phyloP scores from a whole-genome alignment of 108 stramenopile genomes.

The Cylindrotheca closterium region DNA sequence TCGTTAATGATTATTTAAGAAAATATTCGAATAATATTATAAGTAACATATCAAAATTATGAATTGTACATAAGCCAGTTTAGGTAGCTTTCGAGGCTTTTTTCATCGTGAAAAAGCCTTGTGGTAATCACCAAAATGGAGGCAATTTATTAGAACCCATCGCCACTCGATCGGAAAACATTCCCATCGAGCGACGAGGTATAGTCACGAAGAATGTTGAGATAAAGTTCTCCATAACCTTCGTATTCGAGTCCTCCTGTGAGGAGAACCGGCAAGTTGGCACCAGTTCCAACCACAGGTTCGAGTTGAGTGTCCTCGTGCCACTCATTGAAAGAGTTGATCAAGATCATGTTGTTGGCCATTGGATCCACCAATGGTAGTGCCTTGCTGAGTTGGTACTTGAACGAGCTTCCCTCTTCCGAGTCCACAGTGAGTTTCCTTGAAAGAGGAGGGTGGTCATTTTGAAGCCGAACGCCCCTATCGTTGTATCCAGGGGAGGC shows the following conservation, averaged over 20 bases:
- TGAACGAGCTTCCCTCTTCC: conserved; percentile 22
- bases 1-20: too few species aligned
- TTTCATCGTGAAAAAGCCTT: too few species aligned
- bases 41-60: too few species aligned
- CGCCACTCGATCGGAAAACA: neutral
- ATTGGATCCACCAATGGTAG: conserved; percentile 15
- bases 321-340: conserved; percentile 50
- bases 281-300: conserved; percentile 18
- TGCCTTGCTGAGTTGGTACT: conserved; percentile 5
- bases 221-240: conserved; percentile 43
- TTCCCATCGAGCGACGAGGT: neutral
- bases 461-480: conserved; percentile 20
- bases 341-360: conserved; percentile 23
- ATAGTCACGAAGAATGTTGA: conserved; percentile 35
- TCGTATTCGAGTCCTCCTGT: conserved; percentile 42
- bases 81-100: too few species aligned
- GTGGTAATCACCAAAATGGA: too few species aligned
- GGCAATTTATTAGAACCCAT: neutral
- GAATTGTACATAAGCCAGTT: too few species aligned
- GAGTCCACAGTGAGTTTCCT: conserved; percentile 20
- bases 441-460: conserved; percentile 25
- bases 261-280: conserved; percentile 9
- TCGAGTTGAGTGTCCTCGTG: conserved; percentile 43
- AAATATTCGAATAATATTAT: too few species aligned
- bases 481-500: conserved; percentile 41